Evolutionary conservation across 768 basidiomycete species (phyloP), one percentile per base, ranked within the genome.

Genomic region (Holtermanniella nyarrowii): DNA sequence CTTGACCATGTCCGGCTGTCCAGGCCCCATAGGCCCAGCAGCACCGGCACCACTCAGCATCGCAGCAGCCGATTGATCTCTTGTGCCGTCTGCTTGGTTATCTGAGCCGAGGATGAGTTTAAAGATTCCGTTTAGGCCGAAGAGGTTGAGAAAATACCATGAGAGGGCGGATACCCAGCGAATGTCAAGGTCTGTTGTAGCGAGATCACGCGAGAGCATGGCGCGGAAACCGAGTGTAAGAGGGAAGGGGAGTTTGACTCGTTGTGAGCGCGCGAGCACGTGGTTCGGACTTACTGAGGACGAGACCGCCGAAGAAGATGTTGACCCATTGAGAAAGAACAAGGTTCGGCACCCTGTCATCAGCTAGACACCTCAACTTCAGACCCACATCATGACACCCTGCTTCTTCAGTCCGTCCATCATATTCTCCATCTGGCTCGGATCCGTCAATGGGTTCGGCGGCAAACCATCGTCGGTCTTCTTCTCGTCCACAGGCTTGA

Each of bases 271-370:
- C n/a, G n/a, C n/a, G 24, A 27, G 26, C 23, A 24, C 47, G 44
- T 26, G 23, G 26, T 47, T 27, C 48, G 42, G 31, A 82, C 91
- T 72, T 69, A 97, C 93, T 96, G 52, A 96, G 78, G 53, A 99
- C 86, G 69, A 97, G 96, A 24, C 95, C 95, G 65, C 93, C 86
- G 76, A 97, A 99, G 81, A 99, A 99, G 72, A 91, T 89, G 72
- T 90, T 96, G 74, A 99, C 96, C 87, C 93, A 97, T 47, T 90
- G 91, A 93, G 97, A 97, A 60, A 97, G 88, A 54, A 95, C 78
- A 85, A 96, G 96, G 73, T 97, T 73, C 1, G 72, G 72, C 3
- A 73, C 65, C 69, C 67, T 70, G 26, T 22, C 20, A 23, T 24
- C 26, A 7, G 10, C 24, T 46, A 25, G 22, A 22, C 25, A 50